Conservation (phyloP, 192 early-diverging fungal genomes). For the Pilobolus umbonatus region DNA sequence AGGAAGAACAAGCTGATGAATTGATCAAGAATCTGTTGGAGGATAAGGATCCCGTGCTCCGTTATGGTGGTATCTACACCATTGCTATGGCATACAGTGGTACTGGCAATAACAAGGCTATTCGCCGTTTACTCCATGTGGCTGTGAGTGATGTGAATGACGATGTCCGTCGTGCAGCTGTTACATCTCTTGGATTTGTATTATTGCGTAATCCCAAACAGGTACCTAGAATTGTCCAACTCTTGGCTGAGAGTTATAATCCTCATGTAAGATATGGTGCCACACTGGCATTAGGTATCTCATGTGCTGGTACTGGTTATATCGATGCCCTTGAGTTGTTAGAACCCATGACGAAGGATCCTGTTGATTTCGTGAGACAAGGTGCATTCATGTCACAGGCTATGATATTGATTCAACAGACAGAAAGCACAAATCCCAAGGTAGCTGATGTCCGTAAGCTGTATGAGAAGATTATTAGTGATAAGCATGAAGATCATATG, state of each 20-base stretch:
- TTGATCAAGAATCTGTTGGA: constrained; percentile 77
- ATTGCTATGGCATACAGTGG: constrained; percentile 98
- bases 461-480: constrained; percentile 82
- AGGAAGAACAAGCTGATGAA: constrained; percentile 91
- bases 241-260: constrained; percentile 96
- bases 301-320: constrained; percentile 93
- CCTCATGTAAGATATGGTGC: constrained; percentile 98
- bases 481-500: constrained; percentile 91
- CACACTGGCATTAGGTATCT: constrained; percentile 92
- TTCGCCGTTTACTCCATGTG: constrained; percentile 89
- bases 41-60: constrained; percentile 94
- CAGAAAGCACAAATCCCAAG: constrained; percentile 77
- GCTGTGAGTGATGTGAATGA: constrained; percentile 99
- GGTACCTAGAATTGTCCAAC: constrained; percentile 97
- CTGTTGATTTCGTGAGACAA: constrained; percentile 96
- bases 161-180: constrained; percentile 98
- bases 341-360: constrained; percentile 97
- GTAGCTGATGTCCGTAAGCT: constrained; percentile 81
- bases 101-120: constrained; percentile 96
- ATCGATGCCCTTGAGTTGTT: constrained; percentile 87
- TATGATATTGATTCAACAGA: constrained; percentile 96
- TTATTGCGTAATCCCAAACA: constrained; percentile 90
- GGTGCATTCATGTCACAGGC: constrained; percentile 92
- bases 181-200: constrained; percentile 94
- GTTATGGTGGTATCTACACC: constrained; percentile 96